Base-by-base conservation (phyloP, 345 rosid species). In the Carallia pectinifolia region DNA sequence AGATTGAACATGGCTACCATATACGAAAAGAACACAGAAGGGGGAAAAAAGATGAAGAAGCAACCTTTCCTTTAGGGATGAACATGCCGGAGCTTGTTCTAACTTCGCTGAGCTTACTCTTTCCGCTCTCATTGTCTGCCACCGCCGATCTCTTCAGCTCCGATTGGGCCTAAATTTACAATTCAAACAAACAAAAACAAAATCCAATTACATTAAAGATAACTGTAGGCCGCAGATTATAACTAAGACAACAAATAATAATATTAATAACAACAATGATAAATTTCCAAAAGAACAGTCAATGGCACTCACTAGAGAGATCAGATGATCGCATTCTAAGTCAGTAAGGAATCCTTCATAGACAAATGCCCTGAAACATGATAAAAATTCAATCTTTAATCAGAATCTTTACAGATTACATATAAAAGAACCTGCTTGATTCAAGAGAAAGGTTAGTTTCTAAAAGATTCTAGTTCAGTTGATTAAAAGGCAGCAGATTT, bases 51-150 rank as follows among this genome's bases (percentile, higher is more conserved):
- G n/a, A 70, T 1, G n/a, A 59, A 64, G 54, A 56, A 61, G 69
- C 60, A 74, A 93, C 98, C 94, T 94, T 91, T 72, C 69, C 95
- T 81, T 94, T 91, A 30, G 88, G 39, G 79, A 94, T 94, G 75
- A 94, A 94, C 85, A 88, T 94, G 62, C 98, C 98, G 10, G 98
- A 94, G 80, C 98, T 94, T 16, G 98, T 94, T 29, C 98, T 77
- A 69, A 91, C 98, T 47, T 94, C 88, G 65, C 96, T 91, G 19
- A 88, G 86, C 82, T 85, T 84, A 77, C 96, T 87, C 81, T 88
- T 79, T 62, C 98, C 98, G 58, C 89, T 91, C 27, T 75, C 8
- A 76, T 91, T 88, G 84, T 91, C 97, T 19, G 98, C 98, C 39
- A 94, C 98, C 0, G 98, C 92, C 30, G 76, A 73, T 86, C 97